Evolutionary conservation across 768 basidiomycete species (phyloP), one percentile per base, ranked within the genome.

Genomic region (Suillus brevipes): DNA sequence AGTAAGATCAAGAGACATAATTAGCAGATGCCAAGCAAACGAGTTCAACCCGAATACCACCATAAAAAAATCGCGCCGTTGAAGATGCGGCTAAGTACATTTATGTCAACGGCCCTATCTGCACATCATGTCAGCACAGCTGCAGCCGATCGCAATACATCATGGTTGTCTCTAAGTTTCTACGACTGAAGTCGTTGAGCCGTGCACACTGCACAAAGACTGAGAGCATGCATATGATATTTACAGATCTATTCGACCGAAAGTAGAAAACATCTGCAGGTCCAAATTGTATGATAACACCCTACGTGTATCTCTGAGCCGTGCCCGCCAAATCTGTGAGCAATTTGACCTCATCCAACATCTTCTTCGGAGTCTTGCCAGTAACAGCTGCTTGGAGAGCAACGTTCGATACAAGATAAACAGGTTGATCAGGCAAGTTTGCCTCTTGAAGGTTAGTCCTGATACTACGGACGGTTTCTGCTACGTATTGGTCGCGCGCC

Each of bases 381-480:
- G 52, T 31, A 3, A 68, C 62, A 4, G 61, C 40, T 42, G 55
- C 56, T 8, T 37, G 50, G 7, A 70, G 61, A 10, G 68, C 43
- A 37, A 62, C 63, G 40, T 67, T 69, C 31, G 69, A 69, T 4
- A 69, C 62, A 14, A 70, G 49, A 49, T 70, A 70, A 4, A 69
- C 65, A 16, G 64, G 66, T 50, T 63, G 66, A n/a, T 69, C 60
- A 61, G 66, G 66, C 14, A 70, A 53, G 34, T 56, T 62, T 12
- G 69, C 69, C 14, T 63, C 59, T 16, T 60, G 40, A 10, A 70
- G 64, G 40, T 62, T 60, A 12, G 56, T 37, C 40, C 60, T 63
- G 49, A 69, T 62, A 47, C 59, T 67, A 42, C 47, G 59, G 18
- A 34, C 57, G 13, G 63, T 66, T 49, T 60, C 63, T 36, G 65